Percentiles rank a stretch among this genome's conserved stretches.
phyloP scores from a whole-genome alignment of 345 rosid species.

The Sapria himalayana region DNA sequence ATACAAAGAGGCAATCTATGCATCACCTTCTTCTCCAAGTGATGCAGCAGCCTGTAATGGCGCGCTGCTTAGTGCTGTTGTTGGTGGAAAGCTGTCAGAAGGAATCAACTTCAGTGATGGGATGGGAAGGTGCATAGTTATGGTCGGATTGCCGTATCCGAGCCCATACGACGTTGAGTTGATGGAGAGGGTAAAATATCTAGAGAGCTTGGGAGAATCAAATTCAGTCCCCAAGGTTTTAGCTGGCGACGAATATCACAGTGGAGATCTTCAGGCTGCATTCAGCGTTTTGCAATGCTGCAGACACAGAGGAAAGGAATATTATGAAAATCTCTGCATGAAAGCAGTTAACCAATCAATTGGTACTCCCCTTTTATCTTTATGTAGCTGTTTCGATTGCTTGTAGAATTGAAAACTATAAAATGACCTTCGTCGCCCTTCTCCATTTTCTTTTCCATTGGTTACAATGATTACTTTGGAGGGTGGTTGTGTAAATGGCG shows the following conservation, averaged over 20 bases:
- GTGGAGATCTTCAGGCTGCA: slow-evolving; percentile 39
- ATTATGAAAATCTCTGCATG: slow-evolving; percentile 93
- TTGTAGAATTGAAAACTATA: no score
- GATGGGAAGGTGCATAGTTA: slow-evolving; percentile 88
- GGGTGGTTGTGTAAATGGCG: no score
- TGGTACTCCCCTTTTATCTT: slow-evolving; percentile 46
- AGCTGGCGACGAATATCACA: slow-evolving; percentile 19
- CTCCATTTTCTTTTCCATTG: no score
- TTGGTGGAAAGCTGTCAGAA: slow-evolving; percentile 96
- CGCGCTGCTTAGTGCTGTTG: slow-evolving; percentile 69
- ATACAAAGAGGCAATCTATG: slow-evolving; percentile 53
- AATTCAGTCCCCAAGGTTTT: slow-evolving; percentile 15
- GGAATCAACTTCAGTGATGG: slow-evolving; percentile 95
- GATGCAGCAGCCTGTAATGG: slow-evolving; percentile 26
- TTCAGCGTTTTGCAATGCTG: slow-evolving; percentile 55
- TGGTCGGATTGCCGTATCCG: slow-evolving; percentile 95
- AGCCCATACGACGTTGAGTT: slow-evolving; percentile 66
- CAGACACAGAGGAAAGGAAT: slow-evolving; percentile 59
- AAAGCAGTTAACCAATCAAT: slow-evolving; percentile 93
- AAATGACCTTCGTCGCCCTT: no score
- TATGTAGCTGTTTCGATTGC: no score
- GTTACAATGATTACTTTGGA: no score
- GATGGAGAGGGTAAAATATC: slow-evolving; percentile 72
- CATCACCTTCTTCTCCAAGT: slow-evolving; percentile 7
- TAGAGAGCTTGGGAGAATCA: slow-evolving; percentile 46